Conservation (phyloP, 495 filamentous ascomycete genomes). For the Xylaria intraflava region DNA sequence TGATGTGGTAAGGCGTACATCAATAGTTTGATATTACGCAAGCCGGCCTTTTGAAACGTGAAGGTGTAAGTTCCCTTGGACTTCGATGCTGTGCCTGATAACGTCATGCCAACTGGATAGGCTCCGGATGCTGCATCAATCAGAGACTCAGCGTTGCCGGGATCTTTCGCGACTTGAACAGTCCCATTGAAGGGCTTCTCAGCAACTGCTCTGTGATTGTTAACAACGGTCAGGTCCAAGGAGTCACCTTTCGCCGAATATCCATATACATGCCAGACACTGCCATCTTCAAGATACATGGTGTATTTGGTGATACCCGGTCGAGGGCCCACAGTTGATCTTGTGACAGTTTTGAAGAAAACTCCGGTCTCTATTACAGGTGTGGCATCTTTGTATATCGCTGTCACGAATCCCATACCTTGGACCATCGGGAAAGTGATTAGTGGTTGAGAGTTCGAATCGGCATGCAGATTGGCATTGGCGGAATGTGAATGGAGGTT, state of each 20-base stretch:
- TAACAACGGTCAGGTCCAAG: constrained; percentile 41
- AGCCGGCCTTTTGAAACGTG: constrained; percentile 60
- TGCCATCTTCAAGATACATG: constrained; percentile 61
- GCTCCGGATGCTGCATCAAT: constrained; percentile 73
- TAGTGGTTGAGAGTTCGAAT: constrained; percentile 41
- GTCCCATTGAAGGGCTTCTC: constrained; percentile 53
- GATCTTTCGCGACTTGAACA: constrained; percentile 75
- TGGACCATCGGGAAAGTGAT: constrained; percentile 81
- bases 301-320: constrained; percentile 72
- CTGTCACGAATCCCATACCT: constrained; percentile 85
- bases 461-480: constrained; percentile 58
- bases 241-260: constrained; percentile 43
- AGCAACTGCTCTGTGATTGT: constrained; percentile 38
- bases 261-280: constrained; percentile 75
- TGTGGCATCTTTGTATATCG: constrained; percentile 59
- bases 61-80: constrained; percentile 65
- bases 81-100: constrained; percentile 57
- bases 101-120: constrained; percentile 55
- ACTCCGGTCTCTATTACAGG: constrained; percentile 70
- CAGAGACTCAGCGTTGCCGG: constrained; percentile 52
- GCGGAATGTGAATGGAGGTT: constrained; percentile 62
- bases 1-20: constrained; percentile 95
- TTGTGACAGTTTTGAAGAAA: constrained; percentile 62
- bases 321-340: constrained; percentile 48
- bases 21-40: constrained; percentile 48